Evolutionary conservation across 2,329 filamentous ascomycete species (phyloP).

Genomic region (Penicillium digitatum): DNA sequence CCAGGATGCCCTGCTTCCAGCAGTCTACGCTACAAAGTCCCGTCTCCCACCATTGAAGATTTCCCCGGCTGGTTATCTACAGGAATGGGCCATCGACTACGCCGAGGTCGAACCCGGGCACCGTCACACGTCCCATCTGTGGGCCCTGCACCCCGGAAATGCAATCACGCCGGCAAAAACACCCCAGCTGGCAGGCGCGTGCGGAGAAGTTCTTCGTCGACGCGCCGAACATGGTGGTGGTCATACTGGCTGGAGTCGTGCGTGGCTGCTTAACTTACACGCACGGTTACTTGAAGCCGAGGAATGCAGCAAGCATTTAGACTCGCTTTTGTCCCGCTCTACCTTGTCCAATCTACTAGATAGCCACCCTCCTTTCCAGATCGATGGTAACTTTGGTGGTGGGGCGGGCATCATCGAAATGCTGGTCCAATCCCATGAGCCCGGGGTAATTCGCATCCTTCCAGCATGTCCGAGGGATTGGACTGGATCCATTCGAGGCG

Average conservation of each 20-base stretch:
- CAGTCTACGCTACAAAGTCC: conserved; percentile 10
- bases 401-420: conserved; percentile 48
- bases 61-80: conserved; percentile 24
- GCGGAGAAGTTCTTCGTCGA: conserved; percentile 21
- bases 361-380: conserved; percentile 48
- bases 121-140: conserved; percentile 51
- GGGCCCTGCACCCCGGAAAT: conserved; percentile 47
- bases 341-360: conserved; percentile 48
- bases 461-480: conserved; percentile 40
- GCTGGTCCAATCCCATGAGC: conserved; percentile 41
- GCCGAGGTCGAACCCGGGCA: conserved; percentile 47
- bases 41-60: conserved; percentile 25
- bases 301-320: conserved; percentile 38
- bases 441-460: conserved; percentile 35
- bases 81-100: conserved; percentile 36
- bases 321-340: conserved; percentile 40
- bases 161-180: conserved; percentile 37
- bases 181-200: conserved; percentile 31
- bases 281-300: conserved; percentile 45
- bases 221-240: conserved; percentile 44
- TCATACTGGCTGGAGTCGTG: conserved; percentile 52
- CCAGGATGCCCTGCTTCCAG: conserved; percentile 16
- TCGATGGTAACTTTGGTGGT: conserved; percentile 51
- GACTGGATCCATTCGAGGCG: conserved; percentile 35
- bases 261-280: conserved; percentile 50